A percentile compares a stretch with the other conserved stretches of the same genome.
phyloP scores from a whole-genome alignment of 345 rosid genomes.

The Linum tenue region DNA sequence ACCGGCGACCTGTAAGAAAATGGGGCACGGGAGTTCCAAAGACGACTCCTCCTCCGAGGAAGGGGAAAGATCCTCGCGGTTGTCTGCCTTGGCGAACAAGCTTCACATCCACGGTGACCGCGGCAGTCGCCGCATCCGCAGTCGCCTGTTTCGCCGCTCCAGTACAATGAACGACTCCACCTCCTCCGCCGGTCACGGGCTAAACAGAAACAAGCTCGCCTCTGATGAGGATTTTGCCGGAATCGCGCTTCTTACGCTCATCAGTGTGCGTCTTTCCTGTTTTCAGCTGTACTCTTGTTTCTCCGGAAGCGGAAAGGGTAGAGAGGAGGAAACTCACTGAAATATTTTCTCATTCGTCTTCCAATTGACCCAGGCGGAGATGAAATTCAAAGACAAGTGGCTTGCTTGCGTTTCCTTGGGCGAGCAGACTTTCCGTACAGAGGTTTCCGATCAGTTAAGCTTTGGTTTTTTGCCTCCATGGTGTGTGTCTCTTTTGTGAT shows the following conservation, averaged over 20 bases:
- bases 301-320: neutral
- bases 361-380: conserved; percentile 45
- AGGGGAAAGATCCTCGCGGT: conserved; percentile 15
- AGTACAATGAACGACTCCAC: conserved; percentile 13
- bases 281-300: neutral
- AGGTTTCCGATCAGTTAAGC: conserved; percentile 58
- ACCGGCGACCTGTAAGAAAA: conserved; percentile 3
- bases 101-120: conserved; percentile 32
- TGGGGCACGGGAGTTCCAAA: conserved; percentile 31
- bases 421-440: conserved; percentile 77
- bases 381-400: conserved; percentile 83
- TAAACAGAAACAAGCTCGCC: conserved; percentile 26
- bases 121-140: conserved; percentile 14
- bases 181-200: conserved; percentile 13
- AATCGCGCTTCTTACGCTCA: conserved; percentile 72
- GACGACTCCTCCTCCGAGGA: conserved; percentile 7
- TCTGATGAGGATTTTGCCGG: conserved; percentile 68
- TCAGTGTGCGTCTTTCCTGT: conserved; percentile 29
- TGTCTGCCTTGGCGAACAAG: conserved; percentile 33
- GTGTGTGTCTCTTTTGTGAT: too few species aligned
- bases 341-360: neutral
- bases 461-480: too few species aligned
- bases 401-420: conserved; percentile 82
- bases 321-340: neutral
- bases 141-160: conserved; percentile 23